A percentile compares a stretch with the other conserved stretches of the same genome.
phyloP scores from a whole-genome alignment of 148 eudicot species.

The Hydrangea macrophylla region DNA sequence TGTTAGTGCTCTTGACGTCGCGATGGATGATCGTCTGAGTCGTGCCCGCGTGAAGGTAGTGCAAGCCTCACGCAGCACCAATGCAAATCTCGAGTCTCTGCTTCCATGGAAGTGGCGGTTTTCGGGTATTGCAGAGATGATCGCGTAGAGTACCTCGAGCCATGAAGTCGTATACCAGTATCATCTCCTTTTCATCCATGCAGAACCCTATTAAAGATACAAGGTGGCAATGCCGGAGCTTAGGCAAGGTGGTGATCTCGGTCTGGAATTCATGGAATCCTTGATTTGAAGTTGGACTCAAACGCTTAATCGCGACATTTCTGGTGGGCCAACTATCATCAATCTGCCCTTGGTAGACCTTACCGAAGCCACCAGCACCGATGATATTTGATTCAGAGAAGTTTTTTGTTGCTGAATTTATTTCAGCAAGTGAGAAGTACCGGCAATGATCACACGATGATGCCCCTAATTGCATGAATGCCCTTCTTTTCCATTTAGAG shows the following conservation, averaged over 20 bases:
- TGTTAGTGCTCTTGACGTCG: not conserved
- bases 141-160: not conserved
- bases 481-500: not conserved
- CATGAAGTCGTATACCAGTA: slow-evolving; percentile 1
- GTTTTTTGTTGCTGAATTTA: not conserved
- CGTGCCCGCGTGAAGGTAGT: not conserved
- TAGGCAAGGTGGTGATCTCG: not conserved
- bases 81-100: not conserved
- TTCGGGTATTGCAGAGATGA: not conserved
- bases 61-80: not conserved
- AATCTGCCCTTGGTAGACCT: not conserved
- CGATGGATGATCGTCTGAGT: not conserved
- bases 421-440: not conserved
- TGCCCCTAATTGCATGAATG: not conserved
- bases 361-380: not conserved
- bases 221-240: not conserved
- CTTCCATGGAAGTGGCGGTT: slow-evolving; percentile 1
- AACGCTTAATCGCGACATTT: not conserved
- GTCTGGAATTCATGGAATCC: not conserved
- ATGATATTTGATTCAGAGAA: not conserved
- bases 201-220: not conserved
- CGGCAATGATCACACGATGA: not conserved
- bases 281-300: not conserved
- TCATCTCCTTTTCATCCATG: not conserved
- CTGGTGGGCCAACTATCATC: too few relatives aligned